Conservation (phyloP, 768 basidiomycete species). For the Boletus patriciae region DNA sequence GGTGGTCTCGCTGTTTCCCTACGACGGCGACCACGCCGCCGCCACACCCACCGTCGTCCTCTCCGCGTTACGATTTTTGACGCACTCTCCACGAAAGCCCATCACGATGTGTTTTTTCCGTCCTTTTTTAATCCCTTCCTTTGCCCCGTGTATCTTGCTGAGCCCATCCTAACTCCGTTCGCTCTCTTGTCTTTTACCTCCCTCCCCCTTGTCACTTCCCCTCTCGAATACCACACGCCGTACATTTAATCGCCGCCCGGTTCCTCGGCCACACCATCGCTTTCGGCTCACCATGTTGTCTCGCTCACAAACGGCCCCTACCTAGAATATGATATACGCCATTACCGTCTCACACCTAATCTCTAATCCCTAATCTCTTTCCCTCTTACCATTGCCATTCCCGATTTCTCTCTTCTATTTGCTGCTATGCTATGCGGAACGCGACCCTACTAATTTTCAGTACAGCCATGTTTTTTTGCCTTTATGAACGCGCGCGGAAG, state of each 20-base stretch:
- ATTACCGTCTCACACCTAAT: not conserved
- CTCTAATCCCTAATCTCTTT: not conserved
- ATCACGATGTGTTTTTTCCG: slow-evolving; percentile 20
- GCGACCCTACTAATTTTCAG: not conserved
- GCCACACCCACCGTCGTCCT: slow-evolving; percentile 1
- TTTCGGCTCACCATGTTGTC: slow-evolving; percentile 28
- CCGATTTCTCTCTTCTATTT: not conserved
- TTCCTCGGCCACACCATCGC: not conserved
- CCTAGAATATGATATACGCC: not conserved
- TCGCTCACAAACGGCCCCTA: slow-evolving; percentile 1
- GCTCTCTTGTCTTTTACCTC: not conserved
- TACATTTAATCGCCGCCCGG: slow-evolving; percentile 25
- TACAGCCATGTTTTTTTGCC: not conserved
- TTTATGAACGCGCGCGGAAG: too few relatives aligned
- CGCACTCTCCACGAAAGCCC: slow-evolving; percentile 23
- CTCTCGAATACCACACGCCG: slow-evolving; percentile 14
- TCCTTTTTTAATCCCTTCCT: not conserved
- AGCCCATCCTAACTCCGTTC: not conserved
- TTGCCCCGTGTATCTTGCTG: not conserved
- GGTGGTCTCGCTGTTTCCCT: not conserved
- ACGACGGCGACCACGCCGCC: not conserved
- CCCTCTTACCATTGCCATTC: too few relatives aligned
- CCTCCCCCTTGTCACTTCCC: not conserved
- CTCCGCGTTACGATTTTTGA: slow-evolving; percentile 24
- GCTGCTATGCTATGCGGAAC: not conserved